Evolutionary conservation across 768 basidiomycete species (phyloP).

Genomic region (Pilatotrama ljubarskyi): DNA sequence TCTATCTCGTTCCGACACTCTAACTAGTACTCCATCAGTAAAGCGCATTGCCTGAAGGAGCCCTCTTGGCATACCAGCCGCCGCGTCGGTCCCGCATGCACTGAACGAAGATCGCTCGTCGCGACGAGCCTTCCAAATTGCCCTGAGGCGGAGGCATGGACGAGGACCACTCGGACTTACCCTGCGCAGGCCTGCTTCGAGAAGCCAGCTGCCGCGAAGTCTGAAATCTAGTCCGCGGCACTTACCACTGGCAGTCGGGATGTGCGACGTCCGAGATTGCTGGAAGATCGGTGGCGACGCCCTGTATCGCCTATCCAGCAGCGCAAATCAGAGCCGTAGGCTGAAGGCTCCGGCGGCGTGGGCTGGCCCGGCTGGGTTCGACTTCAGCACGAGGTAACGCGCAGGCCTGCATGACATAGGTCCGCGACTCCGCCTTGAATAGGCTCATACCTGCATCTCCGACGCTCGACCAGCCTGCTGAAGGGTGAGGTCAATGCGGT

Average conservation of each 20-base stretch:
- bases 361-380: not conserved
- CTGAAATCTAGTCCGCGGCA: slow-evolving; percentile 7
- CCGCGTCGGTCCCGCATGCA: slow-evolving; percentile 2
- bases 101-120: slow-evolving; percentile 1
- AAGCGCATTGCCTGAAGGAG: not conserved
- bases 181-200: not conserved
- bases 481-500: not conserved
- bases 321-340: not conserved
- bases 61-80: not conserved
- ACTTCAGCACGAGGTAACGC: not conserved
- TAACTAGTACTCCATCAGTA: not conserved
- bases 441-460: not conserved
- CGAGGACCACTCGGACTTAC: not conserved
- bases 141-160: not conserved
- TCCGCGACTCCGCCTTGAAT: not conserved
- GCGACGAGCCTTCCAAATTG: not conserved
- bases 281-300: not conserved
- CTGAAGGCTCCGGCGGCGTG: slow-evolving; percentile 1
- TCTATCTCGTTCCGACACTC: not conserved
- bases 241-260: not conserved
- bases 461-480: too few relatives aligned
- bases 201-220: not conserved
- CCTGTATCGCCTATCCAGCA: too few relatives aligned
- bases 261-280: not conserved
- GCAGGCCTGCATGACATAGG: not conserved